A percentile compares a stretch with the other conserved stretches of the same genome.
These are phyloP conservation scores for Nicotiana knightiana DNA, from an alignment of 257 asterid species.

Conservation along the genomic window DNA sequence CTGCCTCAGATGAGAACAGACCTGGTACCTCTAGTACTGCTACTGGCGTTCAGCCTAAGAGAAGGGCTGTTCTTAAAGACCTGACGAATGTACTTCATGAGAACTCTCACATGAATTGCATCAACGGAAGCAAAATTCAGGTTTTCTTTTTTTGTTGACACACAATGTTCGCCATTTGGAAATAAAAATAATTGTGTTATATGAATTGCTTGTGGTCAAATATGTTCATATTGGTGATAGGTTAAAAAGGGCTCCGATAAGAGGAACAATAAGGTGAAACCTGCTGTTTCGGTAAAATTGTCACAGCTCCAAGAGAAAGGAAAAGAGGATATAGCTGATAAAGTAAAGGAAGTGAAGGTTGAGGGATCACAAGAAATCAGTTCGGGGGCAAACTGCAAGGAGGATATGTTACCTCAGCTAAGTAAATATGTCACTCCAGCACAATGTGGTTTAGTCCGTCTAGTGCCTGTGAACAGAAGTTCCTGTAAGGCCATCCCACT, in stretches of 20 bases:
- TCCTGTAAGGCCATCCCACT: slow-evolving; percentile 13
- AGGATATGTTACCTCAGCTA: slow-evolving; percentile 14
- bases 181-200: background rate
- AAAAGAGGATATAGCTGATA: slow-evolving; percentile 22
- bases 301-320: slow-evolving; percentile 24
- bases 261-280: slow-evolving; percentile 35
- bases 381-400: slow-evolving; percentile 7
- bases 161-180: background rate
- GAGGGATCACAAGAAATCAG: slow-evolving; percentile 25
- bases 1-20: slow-evolving; percentile 36
- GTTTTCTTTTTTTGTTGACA: slow-evolving; percentile 18
- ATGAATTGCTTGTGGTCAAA: background rate
- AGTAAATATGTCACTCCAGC: slow-evolving; percentile 11
- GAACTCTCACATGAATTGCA: slow-evolving; percentile 37
- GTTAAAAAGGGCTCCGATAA: slow-evolving; percentile 27
- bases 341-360: slow-evolving; percentile 15
- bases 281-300: slow-evolving; percentile 27
- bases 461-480: slow-evolving; percentile 16
- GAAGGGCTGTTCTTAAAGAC: slow-evolving; percentile 70
- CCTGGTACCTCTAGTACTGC: slow-evolving; percentile 17
- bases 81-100: slow-evolving; percentile 57
- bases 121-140: slow-evolving; percentile 41
- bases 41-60: slow-evolving; percentile 45
- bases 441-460: slow-evolving; percentile 21
- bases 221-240: slow-evolving; percentile 8